Percentiles rank a stretch among this genome's conserved stretches.
Evolutionary conservation across 164 flowering plant species (phyloP).

Genomic region (Umbilicus rupestris): DNA sequence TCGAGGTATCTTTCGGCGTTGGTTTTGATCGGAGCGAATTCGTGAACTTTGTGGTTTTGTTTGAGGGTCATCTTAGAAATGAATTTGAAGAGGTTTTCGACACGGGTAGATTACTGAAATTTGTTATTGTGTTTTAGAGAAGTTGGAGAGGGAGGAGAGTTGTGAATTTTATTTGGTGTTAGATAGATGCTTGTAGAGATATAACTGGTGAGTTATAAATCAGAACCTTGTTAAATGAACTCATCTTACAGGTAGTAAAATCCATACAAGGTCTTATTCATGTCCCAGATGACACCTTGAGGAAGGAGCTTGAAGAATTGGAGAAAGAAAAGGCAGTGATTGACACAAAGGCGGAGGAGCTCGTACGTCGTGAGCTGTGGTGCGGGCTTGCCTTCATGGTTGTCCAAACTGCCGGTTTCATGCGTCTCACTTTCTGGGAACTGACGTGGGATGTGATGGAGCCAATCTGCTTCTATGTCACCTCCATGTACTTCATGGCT

Average conservation of each 20-base stretch:
- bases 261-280: conserved; percentile 37
- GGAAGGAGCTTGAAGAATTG: conserved; percentile 38
- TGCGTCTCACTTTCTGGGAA: conserved; percentile 84
- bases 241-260: conserved; percentile 49
- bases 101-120: neutral
- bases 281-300: conserved; percentile 24
- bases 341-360: conserved; percentile 34
- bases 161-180: neutral
- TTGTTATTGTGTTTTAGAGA: neutral
- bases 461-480: conserved; percentile 66
- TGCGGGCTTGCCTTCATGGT: conserved; percentile 43
- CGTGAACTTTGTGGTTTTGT: neutral
- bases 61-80: neutral
- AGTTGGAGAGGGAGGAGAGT: neutral
- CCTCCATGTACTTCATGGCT: conserved; percentile 53
- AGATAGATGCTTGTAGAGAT: neutral
- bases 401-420: conserved; percentile 53
- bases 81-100: neutral
- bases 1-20: neutral
- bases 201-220: neutral
- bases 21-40: neutral
- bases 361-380: conserved; percentile 52
- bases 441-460: conserved; percentile 85
- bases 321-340: conserved; percentile 39
- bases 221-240: neutral